Evolutionary conservation across 495 filamentous ascomycete genomes (phyloP), one percentile per base, ranked within the genome.

Genomic region (Trichocladium uniseriatum): DNA sequence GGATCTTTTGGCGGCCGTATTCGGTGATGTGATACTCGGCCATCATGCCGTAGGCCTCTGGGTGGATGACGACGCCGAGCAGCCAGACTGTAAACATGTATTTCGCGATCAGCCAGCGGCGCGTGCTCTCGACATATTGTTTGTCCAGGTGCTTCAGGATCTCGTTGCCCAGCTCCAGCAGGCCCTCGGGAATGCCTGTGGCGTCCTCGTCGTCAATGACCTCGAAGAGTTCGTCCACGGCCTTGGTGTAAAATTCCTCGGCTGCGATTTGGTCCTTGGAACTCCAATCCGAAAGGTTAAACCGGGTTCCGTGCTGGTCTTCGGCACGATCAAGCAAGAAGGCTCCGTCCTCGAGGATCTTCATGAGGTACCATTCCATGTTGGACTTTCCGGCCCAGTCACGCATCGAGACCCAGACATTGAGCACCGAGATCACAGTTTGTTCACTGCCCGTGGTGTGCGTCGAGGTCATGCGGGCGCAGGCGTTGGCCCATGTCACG

Each of bases 41-140:
- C 75, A 96, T 81, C 65, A 96, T 83, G 41, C 87, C 89, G 50
- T 89, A 83, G 22, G 79, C 82, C 79, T 98, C 92, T 3, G 92
- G 92, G 59, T 90, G 86, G 40, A 87, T 86, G 54, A 98, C 77
- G 39, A 87, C 85, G 54, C 85, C 84, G 35, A 84, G 77, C 28
- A 98, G 72, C 68, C 87, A 95, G 37, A 82, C 83, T 27, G 86
- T 83, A 61, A 96, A 95, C 55, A 94, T 83, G 84, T 90, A 98
- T 60, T 89, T 89, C 42, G 82, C 79, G 53, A 94, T 81, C 49
- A 96, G 74, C 69, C 88, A 91, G 56, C 79, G 79, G 50, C 83
- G 74, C 34, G 87, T 87, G 48, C 76, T 79, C 49, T 81, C 79
- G 53, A 84, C 81, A 47, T 72, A 79, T 51, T 84, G 83, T 43